Conservation (phyloP, 2,329 filamentous ascomycete species). For the Botrytis fabae region DNA sequence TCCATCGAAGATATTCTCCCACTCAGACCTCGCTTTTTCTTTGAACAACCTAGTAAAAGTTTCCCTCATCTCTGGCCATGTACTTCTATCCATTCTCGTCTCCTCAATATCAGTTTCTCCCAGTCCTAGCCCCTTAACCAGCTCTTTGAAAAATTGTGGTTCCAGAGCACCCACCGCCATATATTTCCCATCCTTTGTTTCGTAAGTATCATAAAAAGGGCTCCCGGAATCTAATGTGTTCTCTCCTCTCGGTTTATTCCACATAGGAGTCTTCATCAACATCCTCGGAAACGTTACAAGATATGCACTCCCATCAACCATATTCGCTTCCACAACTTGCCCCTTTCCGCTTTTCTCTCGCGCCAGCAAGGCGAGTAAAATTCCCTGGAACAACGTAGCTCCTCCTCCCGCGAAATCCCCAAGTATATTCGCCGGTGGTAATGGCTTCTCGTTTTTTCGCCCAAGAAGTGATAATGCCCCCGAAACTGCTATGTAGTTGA, state of each 20-base stretch:
- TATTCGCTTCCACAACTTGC: constrained; percentile 92
- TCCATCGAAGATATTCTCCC: constrained; percentile 84
- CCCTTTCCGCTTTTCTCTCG: constrained; percentile 65
- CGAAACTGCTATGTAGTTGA: constrained; percentile 91
- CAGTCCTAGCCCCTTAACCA: constrained; percentile 69
- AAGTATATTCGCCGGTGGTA: constrained; percentile 79
- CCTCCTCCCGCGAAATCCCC: constrained; percentile 93
- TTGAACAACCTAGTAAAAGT: constrained; percentile 66
- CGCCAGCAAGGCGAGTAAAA: constrained; percentile 75
- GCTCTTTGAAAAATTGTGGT: constrained; percentile 73
- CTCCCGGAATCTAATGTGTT: constrained; percentile 83
- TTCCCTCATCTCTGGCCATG: constrained; percentile 67
- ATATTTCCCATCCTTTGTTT: constrained; percentile 74
- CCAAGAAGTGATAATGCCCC: constrained; percentile 79
- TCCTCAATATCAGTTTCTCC: constrained; percentile 51
- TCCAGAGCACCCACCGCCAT: constrained; percentile 91
- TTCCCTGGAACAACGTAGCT: constrained; percentile 75
- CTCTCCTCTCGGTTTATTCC: constrained; percentile 63
- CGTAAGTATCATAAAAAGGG: constrained; percentile 88
- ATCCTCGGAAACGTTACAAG: constrained; percentile 77
- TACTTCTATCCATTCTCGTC: constrained; percentile 57
- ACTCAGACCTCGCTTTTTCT: constrained; percentile 69
- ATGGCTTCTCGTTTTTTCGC: constrained; percentile 65
- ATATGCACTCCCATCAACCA: constrained; percentile 88
- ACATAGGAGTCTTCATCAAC: constrained; percentile 61